Evolutionary conservation across 169 alveolate genomes (phyloP).

Genomic region (Plasmodium gonderi): DNA sequence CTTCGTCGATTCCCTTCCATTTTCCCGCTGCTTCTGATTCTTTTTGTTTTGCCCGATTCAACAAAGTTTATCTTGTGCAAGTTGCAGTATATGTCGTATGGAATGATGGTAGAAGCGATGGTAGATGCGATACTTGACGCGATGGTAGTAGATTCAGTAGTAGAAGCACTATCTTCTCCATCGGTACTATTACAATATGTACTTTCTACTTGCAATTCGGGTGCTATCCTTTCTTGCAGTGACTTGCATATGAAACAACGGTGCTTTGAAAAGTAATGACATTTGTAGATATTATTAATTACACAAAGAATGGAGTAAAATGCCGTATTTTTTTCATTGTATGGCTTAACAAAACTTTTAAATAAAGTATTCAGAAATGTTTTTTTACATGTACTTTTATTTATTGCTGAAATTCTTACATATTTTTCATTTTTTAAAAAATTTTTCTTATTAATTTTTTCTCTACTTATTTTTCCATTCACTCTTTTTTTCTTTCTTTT

Average conservation of each 20-base stretch:
- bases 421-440: conserved; percentile 54
- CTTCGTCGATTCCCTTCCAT: neutral
- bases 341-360: conserved; percentile 69
- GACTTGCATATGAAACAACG: conserved; percentile 72
- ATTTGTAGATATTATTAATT: conserved; percentile 70
- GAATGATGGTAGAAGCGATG: neutral
- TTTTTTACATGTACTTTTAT: conserved; percentile 41
- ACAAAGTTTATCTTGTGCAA: conserved; percentile 7
- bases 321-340: conserved; percentile 59
- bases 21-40: neutral
- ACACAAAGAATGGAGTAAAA: conserved; percentile 64
- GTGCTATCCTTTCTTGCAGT: conserved; percentile 7
- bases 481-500: conserved; percentile 69
- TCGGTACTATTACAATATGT: neutral
- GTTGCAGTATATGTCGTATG: conserved; percentile 35
- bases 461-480: conserved; percentile 63
- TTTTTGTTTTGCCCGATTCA: conserved; percentile 5
- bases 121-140: neutral
- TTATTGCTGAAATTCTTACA: conserved; percentile 37
- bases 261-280: conserved; percentile 47
- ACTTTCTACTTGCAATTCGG: neutral
- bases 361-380: conserved; percentile 63
- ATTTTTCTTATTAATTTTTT: conserved; percentile 56
- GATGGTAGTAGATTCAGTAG: neutral
- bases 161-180: conserved; percentile 9